phyloP scores from a whole-genome alignment of 2,329 filamentous ascomycete species.

The Sclerotinia sclerotiorum region DNA sequence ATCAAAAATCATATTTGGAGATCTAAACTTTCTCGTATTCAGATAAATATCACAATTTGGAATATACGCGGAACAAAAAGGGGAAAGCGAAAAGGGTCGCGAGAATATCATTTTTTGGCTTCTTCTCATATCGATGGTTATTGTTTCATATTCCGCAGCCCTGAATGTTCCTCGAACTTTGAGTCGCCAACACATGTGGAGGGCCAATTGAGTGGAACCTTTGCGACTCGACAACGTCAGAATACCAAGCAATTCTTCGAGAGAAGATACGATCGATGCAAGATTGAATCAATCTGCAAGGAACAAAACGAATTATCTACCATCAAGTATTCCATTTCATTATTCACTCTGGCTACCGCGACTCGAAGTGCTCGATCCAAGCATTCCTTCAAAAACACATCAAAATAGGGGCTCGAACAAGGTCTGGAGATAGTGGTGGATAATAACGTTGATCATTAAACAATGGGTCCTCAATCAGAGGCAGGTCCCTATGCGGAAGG shows the following conservation, averaged over 20 bases:
- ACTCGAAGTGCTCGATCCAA: slow-evolving; percentile 23
- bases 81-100: neutral
- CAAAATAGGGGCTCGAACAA: slow-evolving; percentile 27
- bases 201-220: slow-evolving; percentile 33
- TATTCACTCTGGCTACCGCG: slow-evolving; percentile 31
- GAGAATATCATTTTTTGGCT: slow-evolving; percentile 23
- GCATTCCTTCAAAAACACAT: slow-evolving; percentile 6
- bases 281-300: slow-evolving; percentile 20
- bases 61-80: slow-evolving; percentile 7
- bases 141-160: slow-evolving; percentile 39
- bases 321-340: slow-evolving; percentile 17
- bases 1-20: neutral
- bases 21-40: slow-evolving; percentile 16
- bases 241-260: slow-evolving; percentile 26
- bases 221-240: slow-evolving; percentile 38
- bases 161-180: slow-evolving; percentile 36
- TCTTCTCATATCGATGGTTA: slow-evolving; percentile 31
- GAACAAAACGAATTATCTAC: slow-evolving; percentile 15
- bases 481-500: slow-evolving; percentile 40
- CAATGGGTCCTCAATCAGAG: slow-evolving; percentile 43
- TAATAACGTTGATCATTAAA: slow-evolving; percentile 26
- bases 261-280: slow-evolving; percentile 23
- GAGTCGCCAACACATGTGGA: slow-evolving; percentile 39
- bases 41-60: slow-evolving; percentile 4
- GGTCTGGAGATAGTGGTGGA: slow-evolving; percentile 22